phyloP scores from a whole-genome alignment of 208 protist species.

The Trypanosoma rangeli region DNA sequence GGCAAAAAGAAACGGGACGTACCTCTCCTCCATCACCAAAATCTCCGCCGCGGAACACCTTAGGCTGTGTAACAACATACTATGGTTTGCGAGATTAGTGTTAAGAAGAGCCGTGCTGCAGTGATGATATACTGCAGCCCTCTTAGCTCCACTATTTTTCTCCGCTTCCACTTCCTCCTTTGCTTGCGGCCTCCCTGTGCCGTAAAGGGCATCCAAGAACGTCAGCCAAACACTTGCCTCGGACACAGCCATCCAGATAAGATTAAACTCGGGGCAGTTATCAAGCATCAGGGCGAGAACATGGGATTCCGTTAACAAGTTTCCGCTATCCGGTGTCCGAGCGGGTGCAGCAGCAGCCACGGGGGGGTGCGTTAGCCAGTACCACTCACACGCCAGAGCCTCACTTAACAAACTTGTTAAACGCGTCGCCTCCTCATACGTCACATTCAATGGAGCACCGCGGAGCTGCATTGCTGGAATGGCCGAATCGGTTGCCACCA shows the following conservation, averaged over 20 bases:
- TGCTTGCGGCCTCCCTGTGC: background rate
- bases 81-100: conserved; percentile 57
- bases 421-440: conserved; percentile 43
- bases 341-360: background rate
- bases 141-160: background rate
- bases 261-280: conserved; percentile 61
- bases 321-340: background rate
- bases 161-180: background rate
- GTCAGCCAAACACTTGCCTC: conserved; percentile 43
- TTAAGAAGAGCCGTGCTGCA: conserved; percentile 63
- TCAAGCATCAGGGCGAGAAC: conserved; percentile 58
- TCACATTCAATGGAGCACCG: conserved; percentile 29
- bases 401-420: conserved; percentile 46
- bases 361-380: conserved; percentile 25
- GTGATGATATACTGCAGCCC: conserved; percentile 33
- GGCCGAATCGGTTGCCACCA: conserved; percentile 7
- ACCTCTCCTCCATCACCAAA: conserved; percentile 41
- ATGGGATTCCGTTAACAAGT: conserved; percentile 21
- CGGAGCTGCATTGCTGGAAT: conserved; percentile 3
- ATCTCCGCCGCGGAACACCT: conserved; percentile 35
- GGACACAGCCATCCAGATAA: conserved; percentile 45
- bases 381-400: conserved; percentile 48
- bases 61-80: conserved; percentile 50
- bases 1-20: conserved; percentile 48
- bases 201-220: conserved; percentile 44